phyloP scores from a whole-genome alignment of 2,329 filamentous ascomycete genomes.

The Cordyceps militaris region DNA sequence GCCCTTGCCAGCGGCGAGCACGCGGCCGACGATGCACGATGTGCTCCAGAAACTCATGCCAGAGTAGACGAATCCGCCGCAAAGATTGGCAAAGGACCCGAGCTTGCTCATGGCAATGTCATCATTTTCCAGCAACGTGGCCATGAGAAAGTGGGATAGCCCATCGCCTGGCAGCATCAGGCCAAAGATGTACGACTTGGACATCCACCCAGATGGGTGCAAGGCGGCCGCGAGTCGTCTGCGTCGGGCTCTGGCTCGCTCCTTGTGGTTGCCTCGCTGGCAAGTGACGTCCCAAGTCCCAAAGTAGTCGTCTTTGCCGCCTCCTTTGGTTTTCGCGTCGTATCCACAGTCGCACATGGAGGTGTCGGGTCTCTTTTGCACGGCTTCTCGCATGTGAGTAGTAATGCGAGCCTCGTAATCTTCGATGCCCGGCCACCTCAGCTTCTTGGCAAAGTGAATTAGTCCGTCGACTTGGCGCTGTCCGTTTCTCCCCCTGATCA shows the following conservation, averaged over 20 bases:
- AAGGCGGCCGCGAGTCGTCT: conserved; percentile 51
- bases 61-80: conserved; percentile 56
- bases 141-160: conserved; percentile 57
- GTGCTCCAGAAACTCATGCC: conserved; percentile 65
- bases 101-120: conserved; percentile 49
- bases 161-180: conserved; percentile 58
- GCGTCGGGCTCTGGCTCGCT: conserved; percentile 34
- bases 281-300: conserved; percentile 32
- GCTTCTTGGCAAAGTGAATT: conserved; percentile 54
- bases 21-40: conserved; percentile 56
- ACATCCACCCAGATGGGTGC: conserved; percentile 57
- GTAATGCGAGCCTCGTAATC: conserved; percentile 41
- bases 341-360: conserved; percentile 11
- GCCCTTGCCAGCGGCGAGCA: conserved; percentile 55
- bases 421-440: conserved; percentile 57
- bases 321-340: neutral
- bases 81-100: conserved; percentile 55
- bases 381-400: conserved; percentile 39
- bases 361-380: conserved; percentile 26
- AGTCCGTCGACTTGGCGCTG: conserved; percentile 55
- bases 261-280: conserved; percentile 23
- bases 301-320: conserved; percentile 37
- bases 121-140: conserved; percentile 58
- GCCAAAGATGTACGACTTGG: conserved; percentile 60
- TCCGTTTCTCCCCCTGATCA: conserved; percentile 48